Evolutionary conservation across 148 eudicot genomes (phyloP).

Genomic region (Vaccinium darrowii): DNA sequence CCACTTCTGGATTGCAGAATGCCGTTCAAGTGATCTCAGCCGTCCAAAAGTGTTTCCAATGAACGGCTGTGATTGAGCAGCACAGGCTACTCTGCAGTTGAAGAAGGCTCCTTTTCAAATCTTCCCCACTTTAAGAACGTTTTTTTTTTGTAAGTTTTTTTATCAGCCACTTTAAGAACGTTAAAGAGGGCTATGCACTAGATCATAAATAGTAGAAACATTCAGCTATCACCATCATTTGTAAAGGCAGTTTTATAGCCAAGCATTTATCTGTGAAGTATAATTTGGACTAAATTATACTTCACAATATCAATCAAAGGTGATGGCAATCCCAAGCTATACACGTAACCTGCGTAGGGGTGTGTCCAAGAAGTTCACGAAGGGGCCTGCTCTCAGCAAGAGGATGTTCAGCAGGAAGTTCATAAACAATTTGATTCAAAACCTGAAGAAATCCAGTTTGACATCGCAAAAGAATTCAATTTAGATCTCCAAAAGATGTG

Average conservation of each 20-base stretch:
- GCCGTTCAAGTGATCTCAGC: too few species aligned
- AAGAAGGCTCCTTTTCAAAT: not conserved
- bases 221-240: not conserved
- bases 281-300: too few species aligned
- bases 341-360: conserved; percentile 79
- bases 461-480: not conserved
- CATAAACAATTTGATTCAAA: conserved; percentile 93
- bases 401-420: conserved; percentile 97
- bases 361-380: conserved; percentile 96
- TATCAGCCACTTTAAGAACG: not conserved
- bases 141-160: too few species aligned
- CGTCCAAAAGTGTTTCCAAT: too few species aligned
- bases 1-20: too few species aligned
- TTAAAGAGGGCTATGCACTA: not conserved
- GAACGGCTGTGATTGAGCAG: too few species aligned
- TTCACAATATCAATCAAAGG: not conserved
- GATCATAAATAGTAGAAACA: not conserved
- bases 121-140: not conserved
- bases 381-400: conserved; percentile 92
- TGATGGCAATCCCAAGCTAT: not conserved
- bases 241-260: not conserved
- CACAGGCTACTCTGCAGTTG: too few species aligned
- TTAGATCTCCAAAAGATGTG: not conserved
- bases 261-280: not conserved
- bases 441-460: conserved; percentile 49